Evolutionary conservation across 2,329 filamentous ascomycete genomes (phyloP).

Genomic region (Paracorniculantispora psalliotae): DNA sequence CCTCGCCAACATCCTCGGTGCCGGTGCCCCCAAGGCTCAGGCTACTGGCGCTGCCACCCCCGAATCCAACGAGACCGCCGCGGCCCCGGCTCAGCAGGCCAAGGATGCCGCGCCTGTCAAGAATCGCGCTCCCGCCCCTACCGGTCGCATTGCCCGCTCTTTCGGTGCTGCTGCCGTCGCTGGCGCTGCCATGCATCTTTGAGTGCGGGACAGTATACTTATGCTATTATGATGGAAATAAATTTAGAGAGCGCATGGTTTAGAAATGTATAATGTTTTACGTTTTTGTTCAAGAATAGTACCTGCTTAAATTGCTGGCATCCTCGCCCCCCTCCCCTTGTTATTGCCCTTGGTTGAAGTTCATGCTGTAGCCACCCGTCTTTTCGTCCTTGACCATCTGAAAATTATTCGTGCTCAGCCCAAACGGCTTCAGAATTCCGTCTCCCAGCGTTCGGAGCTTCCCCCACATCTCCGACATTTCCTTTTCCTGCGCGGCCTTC

Average conservation of each 20-base stretch:
- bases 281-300: too few relatives aligned
- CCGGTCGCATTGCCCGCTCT: conserved; percentile 4
- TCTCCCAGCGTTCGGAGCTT: conserved; percentile 93
- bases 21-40: conserved; percentile 1
- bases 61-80: background rate
- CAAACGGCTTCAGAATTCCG: conserved; percentile 87
- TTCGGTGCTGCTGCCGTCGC: conserved; percentile 7
- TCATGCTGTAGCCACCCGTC: conserved; percentile 90
- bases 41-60: background rate
- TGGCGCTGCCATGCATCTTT: conserved; percentile 1
- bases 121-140: conserved; percentile 1
- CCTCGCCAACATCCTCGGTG: conserved; percentile 5
- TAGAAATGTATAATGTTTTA: background rate
- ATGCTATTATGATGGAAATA: background rate
- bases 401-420: conserved; percentile 89
- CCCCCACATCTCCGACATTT: conserved; percentile 96
- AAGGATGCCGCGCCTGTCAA: background rate
- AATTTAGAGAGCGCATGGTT: background rate
- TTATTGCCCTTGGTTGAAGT: conserved; percentile 50
- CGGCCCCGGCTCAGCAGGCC: background rate
- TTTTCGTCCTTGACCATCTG: conserved; percentile 88
- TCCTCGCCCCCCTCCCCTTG: too few relatives aligned
- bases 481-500: conserved; percentile 75
- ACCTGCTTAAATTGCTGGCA: too few relatives aligned
- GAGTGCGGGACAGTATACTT: too few relatives aligned